phyloP scores from a whole-genome alignment of 768 basidiomycete genomes.

The Termitomyces sp. region DNA sequence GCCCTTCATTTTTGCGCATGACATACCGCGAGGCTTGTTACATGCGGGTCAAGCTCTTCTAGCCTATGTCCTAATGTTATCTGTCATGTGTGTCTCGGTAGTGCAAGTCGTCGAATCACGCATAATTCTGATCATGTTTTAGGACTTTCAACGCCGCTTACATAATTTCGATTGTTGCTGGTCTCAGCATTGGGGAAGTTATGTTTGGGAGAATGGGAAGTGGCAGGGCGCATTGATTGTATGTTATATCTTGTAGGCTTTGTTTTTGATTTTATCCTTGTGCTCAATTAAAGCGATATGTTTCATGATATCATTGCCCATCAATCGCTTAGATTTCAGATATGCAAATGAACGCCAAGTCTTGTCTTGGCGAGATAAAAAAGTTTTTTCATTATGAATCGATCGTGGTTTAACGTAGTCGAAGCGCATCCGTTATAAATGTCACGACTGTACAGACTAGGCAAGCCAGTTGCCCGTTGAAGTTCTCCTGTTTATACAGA shows the following conservation, averaged over 20 bases:
- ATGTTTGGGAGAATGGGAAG: constrained; percentile 55
- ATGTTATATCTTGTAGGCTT: neutral
- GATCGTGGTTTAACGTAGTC: neutral
- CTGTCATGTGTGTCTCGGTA: constrained; percentile 59
- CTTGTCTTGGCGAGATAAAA: constrained; percentile 1
- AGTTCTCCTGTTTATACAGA: neutral
- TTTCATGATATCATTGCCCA: constrained; percentile 1
- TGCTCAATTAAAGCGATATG: neutral
- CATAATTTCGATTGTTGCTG: constrained; percentile 66
- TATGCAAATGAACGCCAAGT: neutral
- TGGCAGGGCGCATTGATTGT: constrained; percentile 12
- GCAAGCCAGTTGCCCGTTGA: neutral
- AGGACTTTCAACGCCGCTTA: constrained; percentile 86
- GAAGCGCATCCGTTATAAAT: neutral
- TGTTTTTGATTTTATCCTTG: neutral
- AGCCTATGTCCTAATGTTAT: constrained; percentile 73
- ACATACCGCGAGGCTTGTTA: constrained; percentile 64
- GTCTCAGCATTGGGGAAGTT: constrained; percentile 71
- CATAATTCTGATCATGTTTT: constrained; percentile 2
- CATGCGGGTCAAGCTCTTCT: constrained; percentile 60
- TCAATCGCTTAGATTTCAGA: neutral
- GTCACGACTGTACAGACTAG: neutral
- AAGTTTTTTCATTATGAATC: neutral
- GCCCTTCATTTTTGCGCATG: constrained; percentile 65
- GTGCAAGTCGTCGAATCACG: neutral